Evolutionary conservation across 805 yeast species (phyloP).

Genomic region (Candida coleopterorum): DNA sequence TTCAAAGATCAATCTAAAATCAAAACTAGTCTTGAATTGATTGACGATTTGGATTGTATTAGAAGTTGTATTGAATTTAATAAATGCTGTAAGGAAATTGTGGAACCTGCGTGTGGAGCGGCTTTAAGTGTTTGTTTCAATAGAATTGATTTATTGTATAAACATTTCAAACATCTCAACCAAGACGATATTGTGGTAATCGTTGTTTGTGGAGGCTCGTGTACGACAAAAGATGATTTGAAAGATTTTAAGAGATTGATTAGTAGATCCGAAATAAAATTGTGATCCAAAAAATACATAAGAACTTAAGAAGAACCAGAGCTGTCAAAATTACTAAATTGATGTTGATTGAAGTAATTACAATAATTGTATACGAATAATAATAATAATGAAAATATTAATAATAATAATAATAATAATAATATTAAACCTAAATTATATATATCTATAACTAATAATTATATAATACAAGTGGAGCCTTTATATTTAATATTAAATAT

Average conservation of each 20-base stretch:
- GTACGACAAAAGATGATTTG: slow-evolving; percentile 10
- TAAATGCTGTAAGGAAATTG: slow-evolving; percentile 44
- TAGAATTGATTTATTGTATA: slow-evolving; percentile 21
- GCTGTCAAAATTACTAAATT: no score
- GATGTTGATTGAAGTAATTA: no score
- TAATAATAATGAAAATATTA: no score
- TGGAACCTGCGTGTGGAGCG: slow-evolving; percentile 76
- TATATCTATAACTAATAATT: no score
- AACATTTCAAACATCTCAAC: slow-evolving; percentile 21
- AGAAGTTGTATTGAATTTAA: slow-evolving; percentile 48
- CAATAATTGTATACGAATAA: no score
- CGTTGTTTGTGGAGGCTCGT: slow-evolving; percentile 50
- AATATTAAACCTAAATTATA: no score
- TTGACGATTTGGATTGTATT: slow-evolving; percentile 53
- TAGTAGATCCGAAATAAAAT: slow-evolving; percentile 10
- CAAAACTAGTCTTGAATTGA: slow-evolving; percentile 19
- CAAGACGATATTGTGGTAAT: slow-evolving; percentile 45
- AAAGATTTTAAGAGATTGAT: slow-evolving; percentile 7
- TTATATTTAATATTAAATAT: no score
- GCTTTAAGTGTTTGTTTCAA: slow-evolving; percentile 52
- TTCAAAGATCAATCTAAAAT: slow-evolving; percentile 13
- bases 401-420: no score
- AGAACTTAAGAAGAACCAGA: no score
- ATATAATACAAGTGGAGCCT: no score
- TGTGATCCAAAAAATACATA: slow-evolving; percentile 2